Evolutionary conservation across 176 grass and related monocot species (phyloP), one percentile per base, ranked within the genome.

Genomic region (Leersia perrieri): DNA sequence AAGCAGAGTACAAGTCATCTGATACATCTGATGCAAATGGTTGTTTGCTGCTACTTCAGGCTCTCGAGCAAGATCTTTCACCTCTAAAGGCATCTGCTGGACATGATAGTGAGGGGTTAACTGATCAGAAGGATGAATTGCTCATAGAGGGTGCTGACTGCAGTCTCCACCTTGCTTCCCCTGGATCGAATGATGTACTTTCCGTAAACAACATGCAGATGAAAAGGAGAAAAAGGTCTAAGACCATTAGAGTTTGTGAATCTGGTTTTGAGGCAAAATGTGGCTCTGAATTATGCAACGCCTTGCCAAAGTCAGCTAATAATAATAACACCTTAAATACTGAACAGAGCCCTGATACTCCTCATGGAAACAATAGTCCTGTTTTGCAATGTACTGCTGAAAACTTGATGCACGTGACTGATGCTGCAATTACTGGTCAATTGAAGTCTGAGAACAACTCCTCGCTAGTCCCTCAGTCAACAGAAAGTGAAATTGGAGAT

Each of bases 1-100:
- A 85, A 73, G n/a, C 27, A 40, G 85, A 91, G 77, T 64, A 65
- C 45, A 91, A 91, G 58, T 60, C 63, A 74, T 82, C 73, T 77
- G 83, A 67, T 74, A 70, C 40, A 57, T 73, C 75, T 82, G 67
- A 34, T 78, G 68, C 53, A 86, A 82, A 90, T 73, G 88, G 83
- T 25, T 90, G 79, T 62, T 86, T 86, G 68, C 79, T 86, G 79
- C 79, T 90, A 45, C 66, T 90, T 86, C 73, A 86, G 88, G 88
- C 83, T 74, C 73, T 86, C 8, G 88, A 86, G 74, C 83, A 90
- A 39, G 67, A 90, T 68, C 79, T 90, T 66, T 78, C 88, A 73
- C 16, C 83, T 73, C 58, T 14, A 73, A 78, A 62, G 69, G 18
- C 68, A 9, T 68, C 39, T 51, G n/a, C 25, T 35, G 18, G 8